phyloP scores from a whole-genome alignment of 495 filamentous ascomycete species.

The Sordaria brevicollis region DNA sequence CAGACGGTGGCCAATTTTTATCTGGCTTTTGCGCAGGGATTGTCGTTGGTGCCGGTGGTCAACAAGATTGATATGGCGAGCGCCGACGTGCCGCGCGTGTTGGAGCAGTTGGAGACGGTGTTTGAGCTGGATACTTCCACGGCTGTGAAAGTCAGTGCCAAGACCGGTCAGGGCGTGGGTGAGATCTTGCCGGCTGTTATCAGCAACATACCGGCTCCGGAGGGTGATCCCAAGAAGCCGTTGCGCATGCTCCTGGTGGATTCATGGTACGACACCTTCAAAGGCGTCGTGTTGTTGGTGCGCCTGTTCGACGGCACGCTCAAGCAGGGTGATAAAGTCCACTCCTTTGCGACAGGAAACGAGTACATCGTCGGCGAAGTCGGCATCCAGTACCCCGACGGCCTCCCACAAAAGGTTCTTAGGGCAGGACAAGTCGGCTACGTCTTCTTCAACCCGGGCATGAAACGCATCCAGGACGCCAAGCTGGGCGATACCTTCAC shows the following conservation, averaged over 20 bases:
- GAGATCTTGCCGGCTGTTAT: slow-evolving; percentile 74
- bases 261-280: slow-evolving; percentile 95
- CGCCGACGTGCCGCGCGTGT: slow-evolving; percentile 71
- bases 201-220: slow-evolving; percentile 69
- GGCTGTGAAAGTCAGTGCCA: slow-evolving; percentile 83
- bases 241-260: slow-evolving; percentile 84
- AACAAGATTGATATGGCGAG: slow-evolving; percentile 93
- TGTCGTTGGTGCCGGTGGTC: slow-evolving; percentile 80
- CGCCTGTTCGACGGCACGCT: slow-evolving; percentile 84
- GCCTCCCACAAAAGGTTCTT: slow-evolving; percentile 66
- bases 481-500: slow-evolving; percentile 95
- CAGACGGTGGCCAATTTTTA: slow-evolving; percentile 98
- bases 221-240: slow-evolving; percentile 59
- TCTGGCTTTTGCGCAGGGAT: slow-evolving; percentile 82
- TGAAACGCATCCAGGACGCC: slow-evolving; percentile 91
- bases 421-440: slow-evolving; percentile 94
- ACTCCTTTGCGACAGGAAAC: slow-evolving; percentile 74
- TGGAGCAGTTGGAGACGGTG: slow-evolving; percentile 72
- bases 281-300: slow-evolving; percentile 85
- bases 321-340: slow-evolving; percentile 67
- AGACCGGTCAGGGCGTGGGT: slow-evolving; percentile 81
- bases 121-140: slow-evolving; percentile 80
- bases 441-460: slow-evolving; percentile 92
- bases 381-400: slow-evolving; percentile 90
- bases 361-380: slow-evolving; percentile 93